A percentile compares a stretch with the other conserved stretches of the same genome.
Evolutionary conservation across 2,329 filamentous ascomycete species (phyloP).

Genomic region (Periglandula ipomoeae): DNA sequence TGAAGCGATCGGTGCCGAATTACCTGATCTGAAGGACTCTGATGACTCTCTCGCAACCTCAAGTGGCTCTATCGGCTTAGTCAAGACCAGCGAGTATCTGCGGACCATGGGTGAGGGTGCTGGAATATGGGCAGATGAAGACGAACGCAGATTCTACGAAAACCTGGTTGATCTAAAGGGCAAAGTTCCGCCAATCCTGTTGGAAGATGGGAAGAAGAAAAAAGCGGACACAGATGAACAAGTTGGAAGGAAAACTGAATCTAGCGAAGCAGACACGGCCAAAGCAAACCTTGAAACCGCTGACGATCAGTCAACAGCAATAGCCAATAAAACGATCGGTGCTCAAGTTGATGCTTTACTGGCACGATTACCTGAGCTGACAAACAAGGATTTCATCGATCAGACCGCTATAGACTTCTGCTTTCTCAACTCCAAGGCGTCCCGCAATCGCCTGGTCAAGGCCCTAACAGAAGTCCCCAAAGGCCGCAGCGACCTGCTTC

Average conservation of each 20-base stretch:
- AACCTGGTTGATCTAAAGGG: conserved; percentile 92
- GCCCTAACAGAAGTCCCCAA: conserved; percentile 91
- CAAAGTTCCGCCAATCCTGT: conserved; percentile 84
- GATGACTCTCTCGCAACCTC: conserved; percentile 57
- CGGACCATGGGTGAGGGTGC: conserved; percentile 82
- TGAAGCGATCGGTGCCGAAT: conserved; percentile 79
- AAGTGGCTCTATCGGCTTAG: conserved; percentile 77
- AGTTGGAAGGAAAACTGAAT: conserved; percentile 62
- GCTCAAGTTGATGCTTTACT: conserved; percentile 91
- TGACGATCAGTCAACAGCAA: conserved; percentile 86
- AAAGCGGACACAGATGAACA: conserved; percentile 75
- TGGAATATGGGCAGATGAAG: conserved; percentile 98
- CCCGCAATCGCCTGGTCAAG: conserved; percentile 86
- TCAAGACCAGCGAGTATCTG: conserved; percentile 90
- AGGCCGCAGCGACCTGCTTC: conserved; percentile 81
- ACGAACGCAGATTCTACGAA: conserved; percentile 96
- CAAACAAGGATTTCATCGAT: conserved; percentile 84
- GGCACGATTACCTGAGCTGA: conserved; percentile 79
- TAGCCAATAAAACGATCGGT: conserved; percentile 95
- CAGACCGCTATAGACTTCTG: conserved; percentile 94
- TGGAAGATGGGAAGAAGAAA: conserved; percentile 94
- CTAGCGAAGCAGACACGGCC: conserved; percentile 39
- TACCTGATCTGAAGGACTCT: conserved; percentile 85
- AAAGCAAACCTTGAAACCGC: conserved; percentile 43
- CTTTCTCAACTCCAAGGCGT: conserved; percentile 97